These are phyloP conservation scores for Gossypium mustelinum DNA, from an alignment of 345 rosid genomes.

Conservation along the genomic window DNA sequence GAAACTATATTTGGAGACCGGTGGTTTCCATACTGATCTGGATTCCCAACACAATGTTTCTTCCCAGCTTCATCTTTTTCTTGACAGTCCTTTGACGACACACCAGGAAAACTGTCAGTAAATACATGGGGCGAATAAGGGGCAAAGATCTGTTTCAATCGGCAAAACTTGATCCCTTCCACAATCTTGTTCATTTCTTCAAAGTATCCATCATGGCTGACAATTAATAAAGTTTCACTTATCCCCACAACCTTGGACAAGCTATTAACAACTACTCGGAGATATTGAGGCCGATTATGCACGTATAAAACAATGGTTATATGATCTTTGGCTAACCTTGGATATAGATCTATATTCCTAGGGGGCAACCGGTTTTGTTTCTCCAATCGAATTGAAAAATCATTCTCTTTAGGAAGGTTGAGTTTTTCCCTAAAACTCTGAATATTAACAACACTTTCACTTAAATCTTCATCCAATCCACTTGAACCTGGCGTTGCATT, in stretches of 20 bases:
- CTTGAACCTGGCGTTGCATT: conserved; percentile 30
- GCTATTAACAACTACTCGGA: conserved; percentile 71
- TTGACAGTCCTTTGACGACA: conserved; percentile 57
- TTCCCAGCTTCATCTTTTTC: conserved; percentile 52
- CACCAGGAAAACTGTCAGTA: conserved; percentile 62
- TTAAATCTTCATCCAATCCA: conserved; percentile 27
- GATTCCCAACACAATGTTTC: conserved; percentile 62
- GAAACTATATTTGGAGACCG: conserved; percentile 80
- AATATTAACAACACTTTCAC: conserved; percentile 14
- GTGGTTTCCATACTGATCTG: conserved; percentile 95
- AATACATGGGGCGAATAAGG: conserved; percentile 84
- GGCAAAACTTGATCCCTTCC: conserved; percentile 74
- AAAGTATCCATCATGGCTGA: conserved; percentile 93
- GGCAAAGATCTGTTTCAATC: conserved; percentile 83
- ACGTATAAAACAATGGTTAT: conserved; percentile 84
- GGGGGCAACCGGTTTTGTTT: conserved; percentile 63
- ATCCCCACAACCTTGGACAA: conserved; percentile 80
- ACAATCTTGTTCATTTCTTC: conserved; percentile 83
- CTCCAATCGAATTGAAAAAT: conserved; percentile 54
- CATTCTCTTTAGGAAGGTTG: conserved; percentile 51
- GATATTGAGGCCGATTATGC: conserved; percentile 88
- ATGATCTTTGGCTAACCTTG: conserved; percentile 57
- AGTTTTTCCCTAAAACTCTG: conserved; percentile 23
- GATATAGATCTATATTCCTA: conserved; percentile 63
- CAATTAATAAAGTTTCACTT: conserved; percentile 76